Evolutionary conservation across 495 filamentous ascomycete species (phyloP).

Genomic region (Lindgomyces ingoldianus): DNA sequence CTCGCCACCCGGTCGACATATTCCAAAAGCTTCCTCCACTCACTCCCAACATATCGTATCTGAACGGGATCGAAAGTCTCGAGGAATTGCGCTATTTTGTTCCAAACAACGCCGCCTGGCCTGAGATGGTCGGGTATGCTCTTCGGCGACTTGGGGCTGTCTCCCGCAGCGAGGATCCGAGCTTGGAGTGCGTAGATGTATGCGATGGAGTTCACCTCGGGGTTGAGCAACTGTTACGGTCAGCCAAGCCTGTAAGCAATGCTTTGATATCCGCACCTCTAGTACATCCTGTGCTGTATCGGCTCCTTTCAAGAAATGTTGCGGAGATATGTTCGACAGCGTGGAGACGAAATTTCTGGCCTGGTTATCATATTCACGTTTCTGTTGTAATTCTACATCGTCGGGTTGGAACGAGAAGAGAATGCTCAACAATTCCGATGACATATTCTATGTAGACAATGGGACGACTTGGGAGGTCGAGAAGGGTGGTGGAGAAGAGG

Average conservation of each 20-base stretch:
- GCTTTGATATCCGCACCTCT: slow-evolving; percentile 23
- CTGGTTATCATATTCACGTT: slow-evolving; percentile 36
- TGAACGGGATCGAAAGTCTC: slow-evolving; percentile 59
- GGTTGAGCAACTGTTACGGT: slow-evolving; percentile 39
- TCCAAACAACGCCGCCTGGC: slow-evolving; percentile 48
- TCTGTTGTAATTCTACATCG: slow-evolving; percentile 20
- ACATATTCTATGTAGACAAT: slow-evolving; percentile 10
- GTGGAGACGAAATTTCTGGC: slow-evolving; percentile 26
- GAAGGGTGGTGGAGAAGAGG: neutral
- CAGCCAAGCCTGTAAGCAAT: neutral
- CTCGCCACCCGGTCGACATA: slow-evolving; percentile 49
- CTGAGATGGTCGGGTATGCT: slow-evolving; percentile 27
- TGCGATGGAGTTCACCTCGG: slow-evolving; percentile 40
- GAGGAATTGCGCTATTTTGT: slow-evolving; percentile 52
- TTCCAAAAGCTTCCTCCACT: slow-evolving; percentile 59
- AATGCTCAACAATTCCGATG: slow-evolving; percentile 20
- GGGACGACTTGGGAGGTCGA: neutral
- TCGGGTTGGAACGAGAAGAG: slow-evolving; percentile 31
- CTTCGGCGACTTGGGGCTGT: slow-evolving; percentile 25
- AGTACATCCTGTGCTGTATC: slow-evolving; percentile 38
- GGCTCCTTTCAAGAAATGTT: slow-evolving; percentile 29
- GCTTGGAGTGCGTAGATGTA: slow-evolving; percentile 39
- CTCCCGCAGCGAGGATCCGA: slow-evolving; percentile 24
- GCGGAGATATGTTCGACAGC: slow-evolving; percentile 26
- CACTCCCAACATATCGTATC: slow-evolving; percentile 57